Evolutionary conservation across 2,329 filamentous ascomycete genomes (phyloP), one percentile per base, ranked within the genome.

Genomic region (Aspergillus aculeatinus): DNA sequence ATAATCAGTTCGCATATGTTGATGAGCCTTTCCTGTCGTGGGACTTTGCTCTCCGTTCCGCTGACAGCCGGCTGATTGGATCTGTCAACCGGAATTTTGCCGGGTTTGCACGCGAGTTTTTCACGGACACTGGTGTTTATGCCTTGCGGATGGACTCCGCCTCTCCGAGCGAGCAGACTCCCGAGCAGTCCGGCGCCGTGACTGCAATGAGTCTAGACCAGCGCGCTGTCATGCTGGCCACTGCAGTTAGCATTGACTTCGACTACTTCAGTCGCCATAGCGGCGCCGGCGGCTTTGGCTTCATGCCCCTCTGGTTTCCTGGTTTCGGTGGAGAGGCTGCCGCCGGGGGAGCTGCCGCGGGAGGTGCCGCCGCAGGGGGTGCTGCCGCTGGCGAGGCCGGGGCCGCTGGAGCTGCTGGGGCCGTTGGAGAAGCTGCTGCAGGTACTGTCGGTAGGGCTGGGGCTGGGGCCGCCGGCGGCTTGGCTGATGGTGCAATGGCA

Each of bases 221-320:
- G 70, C 80, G 86, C 56, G 86, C 86, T 2, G 81, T 88, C 27
- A 88, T 88, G 85, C 79, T 89, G 9, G 85, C 86, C 10, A 87
- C 86, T 0, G 86, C 86, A 6, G 85, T 88, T 12, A 85, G 80
- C 58, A 81, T 88, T 51, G 86, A 89, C 67, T 88, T 88, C 61
- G 86, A 89, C 69, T 89, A 88, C 72, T 89, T 89, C 74, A 87
- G 85, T 60, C 79, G 85, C 2, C 84, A 87, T 63, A 85, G 83
- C 56, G 72, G 76, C 19, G 70, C 75, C 2, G 79, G 79, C 10
- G 74, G 80, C 16, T 70, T 80, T 48, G 77, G 81, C 1, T 79
- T 81, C 44, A 79, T 87, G 69, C 85, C 85, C 0, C 68, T 86
- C 53, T 82, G 80, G 74, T 76, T 84, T 60, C 80, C 80, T 1